A percentile compares a stretch with the other conserved stretches of the same genome.
These are phyloP conservation scores for Salix koriyanagi DNA, from an alignment of 345 rosid species.

Conservation along the genomic window DNA sequence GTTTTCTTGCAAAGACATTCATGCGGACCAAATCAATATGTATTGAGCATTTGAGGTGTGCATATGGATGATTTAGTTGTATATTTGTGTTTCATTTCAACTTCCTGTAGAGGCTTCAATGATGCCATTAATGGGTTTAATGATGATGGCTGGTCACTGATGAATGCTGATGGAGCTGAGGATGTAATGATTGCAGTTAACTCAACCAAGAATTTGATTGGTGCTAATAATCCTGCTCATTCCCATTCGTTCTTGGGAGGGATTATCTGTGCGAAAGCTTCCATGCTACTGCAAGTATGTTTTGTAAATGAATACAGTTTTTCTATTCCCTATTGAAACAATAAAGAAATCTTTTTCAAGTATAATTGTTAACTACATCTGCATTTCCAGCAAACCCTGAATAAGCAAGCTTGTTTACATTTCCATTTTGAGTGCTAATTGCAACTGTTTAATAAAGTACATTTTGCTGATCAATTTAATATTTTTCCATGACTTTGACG, in stretches of 20 bases:
- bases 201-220: conserved; percentile 59
- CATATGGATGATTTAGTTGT: neutral
- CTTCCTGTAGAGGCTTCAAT: conserved; percentile 68
- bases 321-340: neutral
- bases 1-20: neutral
- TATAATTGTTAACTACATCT: neutral
- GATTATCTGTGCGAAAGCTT: conserved; percentile 96
- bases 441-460: neutral
- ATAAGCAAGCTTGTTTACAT: neutral
- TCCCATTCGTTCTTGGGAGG: conserved; percentile 79
- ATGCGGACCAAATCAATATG: neutral
- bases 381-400: neutral
- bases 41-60: neutral
- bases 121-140: conserved; percentile 92
- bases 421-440: neutral
- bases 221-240: conserved; percentile 41
- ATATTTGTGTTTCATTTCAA: neutral
- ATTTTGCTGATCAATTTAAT: neutral
- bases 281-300: conserved; percentile 94
- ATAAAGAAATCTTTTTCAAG: neutral
- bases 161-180: conserved; percentile 82
- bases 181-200: conserved; percentile 84
- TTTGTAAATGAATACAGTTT: neutral
- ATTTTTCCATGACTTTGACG: neutral
- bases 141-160: conserved; percentile 90